Evolutionary conservation across 441 rosid species (phyloP), one percentile per base, ranked within the genome.

Genomic region (Codiaeum variegatum): DNA sequence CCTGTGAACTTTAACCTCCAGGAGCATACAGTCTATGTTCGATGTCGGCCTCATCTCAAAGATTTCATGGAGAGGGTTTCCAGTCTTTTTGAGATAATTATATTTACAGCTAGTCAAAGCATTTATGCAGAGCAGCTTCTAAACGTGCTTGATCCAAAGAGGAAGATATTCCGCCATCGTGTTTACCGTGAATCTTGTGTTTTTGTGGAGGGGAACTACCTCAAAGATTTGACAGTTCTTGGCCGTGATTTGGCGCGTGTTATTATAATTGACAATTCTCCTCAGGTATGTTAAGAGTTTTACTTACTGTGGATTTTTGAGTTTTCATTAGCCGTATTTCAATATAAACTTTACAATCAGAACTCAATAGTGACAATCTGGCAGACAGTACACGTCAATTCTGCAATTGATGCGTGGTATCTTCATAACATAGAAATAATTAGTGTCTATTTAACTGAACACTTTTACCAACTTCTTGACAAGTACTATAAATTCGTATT

Each of bases 21-120:
- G 56, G 88, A 96, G 80, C 94, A 96, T 77, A 91, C 81, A 59
- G 95, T 96, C 56, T 93, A 87, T 65, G 99, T 96, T 66, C 83
- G 96, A 55, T 96, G 99, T 73, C 97, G 99, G 40, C 99, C 99
- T 76, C 78, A 89, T 82, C 90, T 96, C 62, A 85, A 79, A 77
- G 97, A 93, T 79, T 96, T 96, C 72, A 82, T 91, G 93, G 99
- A 93, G 79, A 84, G 93, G 81, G 94, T 88, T 74, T 78, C 98
- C 15, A 31, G 86, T 76, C 89, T 91, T 55, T 96, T 96, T 70
- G 97, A 96, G 88, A 89, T 96, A 61, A 87, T 91, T 65, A 93
- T 96, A 82, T 96, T 96, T 80, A 96, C 99, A n/a, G 97, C 98
- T 67, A 96, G 98, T 81, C 98, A 91, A 81, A 93, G 98, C 62